Evolutionary conservation across 2,329 filamentous ascomycete genomes (phyloP), one percentile per base, ranked within the genome.

Genomic region (Nigrospora oryzae): DNA sequence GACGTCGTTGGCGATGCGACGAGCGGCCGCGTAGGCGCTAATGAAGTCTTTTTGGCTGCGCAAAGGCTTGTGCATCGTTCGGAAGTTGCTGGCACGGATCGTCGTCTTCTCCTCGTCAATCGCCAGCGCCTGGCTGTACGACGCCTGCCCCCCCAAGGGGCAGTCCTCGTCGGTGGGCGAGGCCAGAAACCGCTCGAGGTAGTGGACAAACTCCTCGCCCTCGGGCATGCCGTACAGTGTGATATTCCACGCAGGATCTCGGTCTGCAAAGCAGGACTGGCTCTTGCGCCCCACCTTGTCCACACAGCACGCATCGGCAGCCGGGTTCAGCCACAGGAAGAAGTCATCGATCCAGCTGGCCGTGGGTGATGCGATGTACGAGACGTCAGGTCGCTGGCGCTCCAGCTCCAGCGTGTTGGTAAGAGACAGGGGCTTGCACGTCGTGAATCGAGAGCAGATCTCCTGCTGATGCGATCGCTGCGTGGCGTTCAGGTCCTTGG

Each of bases 261-360:
- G 82, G 49, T 82, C 73, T 23, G 79, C 79, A 58, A 98, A 96
- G 65, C 93, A 98, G 2, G 83, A 73, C 54, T 81, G 70, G 38
- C 79, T 79, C 41, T 80, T 44, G 11, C 40, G 40, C 6, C 35
- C 28, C 32, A 42, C 40, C 40, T 33, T 60, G 48, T 91, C 83
- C 34, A 86, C 74, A 56, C 87, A 96, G 67, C 76, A 83, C 8
- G 44, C 39, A 41, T 75, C 69, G 38, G 89, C 85, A 42, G 81
- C 77, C 0, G 93, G 93, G 54, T 97, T 95, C n/a, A 97, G 71
- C 91, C 93, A 98, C 48, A 88, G 77, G 66, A 97, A 89, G 67
- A 89, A 97, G 60, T 98, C 93, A 53, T 98, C 93, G 15, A 98
- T 78, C 93, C 93, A 98, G 63, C 86, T 96, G 3, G 94, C 93